phyloP scores from a whole-genome alignment of 225 moss, liverwort and hornwort species.

The Bryum argenteum region DNA sequence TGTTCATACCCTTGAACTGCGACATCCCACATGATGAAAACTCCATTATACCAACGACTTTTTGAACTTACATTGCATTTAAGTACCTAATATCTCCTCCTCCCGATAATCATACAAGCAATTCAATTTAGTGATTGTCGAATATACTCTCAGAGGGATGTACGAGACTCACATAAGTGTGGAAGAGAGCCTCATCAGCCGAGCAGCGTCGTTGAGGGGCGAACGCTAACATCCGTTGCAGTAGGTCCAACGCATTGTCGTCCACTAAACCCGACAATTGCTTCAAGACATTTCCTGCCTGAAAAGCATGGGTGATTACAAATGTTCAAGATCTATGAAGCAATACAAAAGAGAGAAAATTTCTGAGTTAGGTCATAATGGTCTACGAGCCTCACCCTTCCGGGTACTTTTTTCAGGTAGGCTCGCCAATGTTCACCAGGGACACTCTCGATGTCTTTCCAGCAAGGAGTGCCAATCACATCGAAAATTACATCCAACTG shows the following conservation, averaged over 20 bases:
- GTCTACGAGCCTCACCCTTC: constrained; percentile 58
- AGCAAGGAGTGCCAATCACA: constrained; percentile 93
- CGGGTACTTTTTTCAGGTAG: constrained; percentile 86
- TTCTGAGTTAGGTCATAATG: background rate
- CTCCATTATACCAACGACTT: background rate
- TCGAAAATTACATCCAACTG: constrained; percentile 95
- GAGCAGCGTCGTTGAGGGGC: constrained; percentile 96
- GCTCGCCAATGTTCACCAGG: constrained; percentile 86
- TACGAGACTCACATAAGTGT: constrained; percentile 67
- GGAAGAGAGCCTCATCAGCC: constrained; percentile 85
- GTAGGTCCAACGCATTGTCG: constrained; percentile 84
- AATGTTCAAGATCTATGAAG: constrained; percentile 3
- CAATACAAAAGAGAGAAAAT: constrained; percentile 6
- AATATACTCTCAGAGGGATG: no score
- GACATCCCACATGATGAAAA: constrained; percentile 13
- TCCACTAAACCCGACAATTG: constrained; percentile 72
- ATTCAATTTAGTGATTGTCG: background rate
- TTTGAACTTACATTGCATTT: background rate
- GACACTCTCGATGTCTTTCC: constrained; percentile 94
- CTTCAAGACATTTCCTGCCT: constrained; percentile 81
- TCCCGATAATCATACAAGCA: background rate
- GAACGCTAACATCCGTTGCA: constrained; percentile 90
- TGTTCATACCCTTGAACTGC: constrained; percentile 71
- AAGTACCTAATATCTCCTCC: background rate
- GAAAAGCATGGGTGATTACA: constrained; percentile 16